Evolutionary conservation across 2,329 filamentous ascomycete genomes (phyloP).

Genomic region (Cyphellophora attinorum): DNA sequence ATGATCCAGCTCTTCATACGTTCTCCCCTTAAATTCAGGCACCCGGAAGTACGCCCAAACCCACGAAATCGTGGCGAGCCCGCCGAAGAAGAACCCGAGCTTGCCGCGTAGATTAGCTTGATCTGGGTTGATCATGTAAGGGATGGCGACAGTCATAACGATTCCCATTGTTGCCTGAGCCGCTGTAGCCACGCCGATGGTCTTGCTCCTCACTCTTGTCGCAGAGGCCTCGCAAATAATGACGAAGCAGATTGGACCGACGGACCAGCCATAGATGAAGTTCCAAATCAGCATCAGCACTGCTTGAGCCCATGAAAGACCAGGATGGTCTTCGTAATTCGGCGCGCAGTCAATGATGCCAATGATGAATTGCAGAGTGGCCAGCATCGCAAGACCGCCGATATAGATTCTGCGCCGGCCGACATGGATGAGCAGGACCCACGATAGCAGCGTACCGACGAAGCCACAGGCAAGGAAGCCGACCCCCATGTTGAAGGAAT

Average conservation of each 20-base stretch:
- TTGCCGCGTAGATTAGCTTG: conserved; percentile 22
- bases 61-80: conserved; percentile 17
- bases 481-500: conserved; percentile 31
- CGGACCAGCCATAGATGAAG: conserved; percentile 29
- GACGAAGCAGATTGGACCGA: conserved; percentile 36
- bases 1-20: conserved; percentile 22
- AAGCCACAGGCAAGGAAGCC: conserved; percentile 30
- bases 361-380: conserved; percentile 27
- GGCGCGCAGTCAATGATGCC: conserved; percentile 31
- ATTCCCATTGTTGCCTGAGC: conserved; percentile 30
- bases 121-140: conserved; percentile 22
- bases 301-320: conserved; percentile 26
- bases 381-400: conserved; percentile 23
- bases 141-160: conserved; percentile 29
- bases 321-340: conserved; percentile 19
- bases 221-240: conserved; percentile 38
- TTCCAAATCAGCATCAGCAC: conserved; percentile 29
- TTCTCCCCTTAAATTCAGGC: conserved; percentile 16
- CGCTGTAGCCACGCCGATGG: conserved; percentile 32
- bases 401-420: conserved; percentile 27
- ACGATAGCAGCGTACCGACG: conserved; percentile 28
- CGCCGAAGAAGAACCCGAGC: conserved; percentile 23
- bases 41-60: conserved; percentile 17
- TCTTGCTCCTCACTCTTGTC: conserved; percentile 33
- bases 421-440: conserved; percentile 25